Evolutionary conservation across 1,139 yeast genomes (phyloP).

Genomic region (Suhomyces choctaworum): DNA sequence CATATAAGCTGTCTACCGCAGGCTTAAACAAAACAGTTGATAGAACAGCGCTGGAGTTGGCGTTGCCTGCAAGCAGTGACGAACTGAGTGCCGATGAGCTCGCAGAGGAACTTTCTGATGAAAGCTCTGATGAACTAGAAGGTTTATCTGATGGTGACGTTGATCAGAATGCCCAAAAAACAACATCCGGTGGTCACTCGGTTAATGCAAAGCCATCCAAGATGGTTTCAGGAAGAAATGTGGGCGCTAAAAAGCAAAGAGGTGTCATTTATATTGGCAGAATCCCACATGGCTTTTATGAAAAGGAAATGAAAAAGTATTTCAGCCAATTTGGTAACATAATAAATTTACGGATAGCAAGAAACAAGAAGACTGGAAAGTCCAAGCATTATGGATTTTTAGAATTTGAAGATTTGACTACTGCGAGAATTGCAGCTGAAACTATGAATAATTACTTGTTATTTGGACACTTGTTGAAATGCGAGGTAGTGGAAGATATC

Average conservation of each 20-base stretch:
- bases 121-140: slow-evolving; percentile 23
- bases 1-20: background rate
- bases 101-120: slow-evolving; percentile 18
- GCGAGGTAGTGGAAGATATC: slow-evolving; percentile 54
- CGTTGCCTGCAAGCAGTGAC: slow-evolving; percentile 29
- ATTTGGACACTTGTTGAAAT: slow-evolving; percentile 78
- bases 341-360: slow-evolving; percentile 71
- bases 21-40: slow-evolving; percentile 7
- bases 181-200: slow-evolving; percentile 18
- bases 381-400: slow-evolving; percentile 92
- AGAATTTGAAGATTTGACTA: slow-evolving; percentile 72
- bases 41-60: slow-evolving; percentile 38
- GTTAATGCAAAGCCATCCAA: slow-evolving; percentile 24
- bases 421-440: slow-evolving; percentile 87
- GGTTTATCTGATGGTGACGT: slow-evolving; percentile 27
- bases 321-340: slow-evolving; percentile 89
- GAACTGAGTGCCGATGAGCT: slow-evolving; percentile 7
- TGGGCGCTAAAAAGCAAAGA: slow-evolving; percentile 26
- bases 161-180: slow-evolving; percentile 16
- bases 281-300: slow-evolving; percentile 90
- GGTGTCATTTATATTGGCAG: slow-evolving; percentile 90
- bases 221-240: slow-evolving; percentile 11
- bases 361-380: slow-evolving; percentile 88
- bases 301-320: slow-evolving; percentile 74
- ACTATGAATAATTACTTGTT: slow-evolving; percentile 93